Conservation (phyloP, 805 yeast genomes). For the Sungouiozyma intestinalis region DNA sequence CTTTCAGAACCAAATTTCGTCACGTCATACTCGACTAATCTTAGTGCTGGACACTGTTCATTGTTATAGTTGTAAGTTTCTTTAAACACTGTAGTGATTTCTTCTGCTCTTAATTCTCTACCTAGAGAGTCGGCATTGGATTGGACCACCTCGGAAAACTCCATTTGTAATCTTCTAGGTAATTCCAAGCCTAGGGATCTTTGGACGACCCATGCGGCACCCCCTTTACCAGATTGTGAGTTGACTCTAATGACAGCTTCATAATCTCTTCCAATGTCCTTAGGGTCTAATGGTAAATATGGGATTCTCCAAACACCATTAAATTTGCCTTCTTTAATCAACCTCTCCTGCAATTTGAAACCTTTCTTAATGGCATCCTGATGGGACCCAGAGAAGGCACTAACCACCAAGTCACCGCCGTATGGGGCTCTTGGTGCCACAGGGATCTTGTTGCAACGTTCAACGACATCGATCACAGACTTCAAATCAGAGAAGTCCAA, state of each 20-base stretch:
- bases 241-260: constrained; percentile 84
- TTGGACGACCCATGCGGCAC: constrained; percentile 80
- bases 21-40: constrained; percentile 40
- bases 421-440: constrained; percentile 74
- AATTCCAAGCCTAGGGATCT: constrained; percentile 67
- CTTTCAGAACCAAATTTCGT: constrained; percentile 23
- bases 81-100: constrained; percentile 57
- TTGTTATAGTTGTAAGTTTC: constrained; percentile 44
- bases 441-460: constrained; percentile 71
- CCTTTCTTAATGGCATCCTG: constrained; percentile 87
- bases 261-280: constrained; percentile 75
- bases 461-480: constrained; percentile 60
- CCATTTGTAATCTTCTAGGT: constrained; percentile 72
- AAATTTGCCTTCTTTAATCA: constrained; percentile 24
- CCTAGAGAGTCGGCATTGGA: constrained; percentile 58
- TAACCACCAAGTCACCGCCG: constrained; percentile 73
- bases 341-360: constrained; percentile 36
- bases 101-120: constrained; percentile 57
- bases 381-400: constrained; percentile 78
- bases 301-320: constrained; percentile 57
- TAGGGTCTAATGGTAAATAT: constrained; percentile 75
- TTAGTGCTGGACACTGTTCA: constrained; percentile 20
- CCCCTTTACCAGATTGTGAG: constrained; percentile 85
- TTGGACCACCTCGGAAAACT: constrained; percentile 65
- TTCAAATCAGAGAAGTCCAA: constrained; percentile 62